These are phyloP conservation scores for Kokia cookei DNA, from an alignment of 441 rosid species.

Conservation along the genomic window DNA sequence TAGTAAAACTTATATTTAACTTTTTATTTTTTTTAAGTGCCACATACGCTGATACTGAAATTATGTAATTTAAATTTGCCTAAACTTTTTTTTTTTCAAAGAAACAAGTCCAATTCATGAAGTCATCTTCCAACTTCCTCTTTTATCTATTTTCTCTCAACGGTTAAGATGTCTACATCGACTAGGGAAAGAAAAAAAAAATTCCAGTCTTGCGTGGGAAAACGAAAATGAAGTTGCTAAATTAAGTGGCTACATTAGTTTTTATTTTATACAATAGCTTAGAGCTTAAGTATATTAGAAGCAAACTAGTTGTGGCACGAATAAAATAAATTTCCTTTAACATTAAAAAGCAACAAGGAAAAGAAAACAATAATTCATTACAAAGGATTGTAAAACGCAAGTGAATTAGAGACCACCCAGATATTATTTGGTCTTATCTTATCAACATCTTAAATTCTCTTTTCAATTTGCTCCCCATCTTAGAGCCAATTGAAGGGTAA, in stretches of 20 bases:
- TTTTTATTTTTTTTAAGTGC: background rate
- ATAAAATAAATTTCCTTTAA: background rate
- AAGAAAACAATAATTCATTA: background rate
- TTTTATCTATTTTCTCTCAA: background rate
- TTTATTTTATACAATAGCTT: background rate
- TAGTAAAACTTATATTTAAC: background rate
- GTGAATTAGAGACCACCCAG: no score
- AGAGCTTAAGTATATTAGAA: background rate
- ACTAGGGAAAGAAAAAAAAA: background rate
- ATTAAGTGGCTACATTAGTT: background rate
- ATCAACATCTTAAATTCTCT: background rate
- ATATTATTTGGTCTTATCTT: no score
- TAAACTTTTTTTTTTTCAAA: background rate
- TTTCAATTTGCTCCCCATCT: background rate
- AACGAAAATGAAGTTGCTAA: background rate
- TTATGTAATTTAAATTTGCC: background rate
- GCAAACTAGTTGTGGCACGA: background rate
- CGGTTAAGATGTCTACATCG: conserved; percentile 11
- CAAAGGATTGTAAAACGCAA: no score
- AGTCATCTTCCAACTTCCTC: background rate
- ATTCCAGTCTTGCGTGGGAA: background rate
- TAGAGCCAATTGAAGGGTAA: background rate
- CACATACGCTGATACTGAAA: background rate
- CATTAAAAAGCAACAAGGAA: background rate
- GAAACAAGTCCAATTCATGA: background rate